Evolutionary conservation across 2,329 filamentous ascomycete species (phyloP), one percentile per base, ranked within the genome.

Genomic region (Fusarium sororula): DNA sequence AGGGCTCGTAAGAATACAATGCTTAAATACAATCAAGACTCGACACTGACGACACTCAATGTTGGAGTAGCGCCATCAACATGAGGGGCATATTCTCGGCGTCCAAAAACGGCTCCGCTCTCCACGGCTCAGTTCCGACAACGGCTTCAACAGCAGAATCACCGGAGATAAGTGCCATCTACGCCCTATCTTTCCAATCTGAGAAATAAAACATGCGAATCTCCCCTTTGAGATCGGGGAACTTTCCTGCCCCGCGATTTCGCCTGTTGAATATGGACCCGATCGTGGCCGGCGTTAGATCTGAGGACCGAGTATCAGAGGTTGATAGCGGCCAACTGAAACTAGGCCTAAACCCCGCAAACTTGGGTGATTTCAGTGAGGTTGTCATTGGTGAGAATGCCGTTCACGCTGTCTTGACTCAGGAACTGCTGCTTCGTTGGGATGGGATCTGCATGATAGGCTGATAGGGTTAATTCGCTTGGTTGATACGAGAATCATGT

Each of bases 41-140:
- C 12, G 5, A 50, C 4, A 24, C n/a, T 63, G 56, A 35, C 59
- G 20, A 51, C 22, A 30, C 3, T 6, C 26, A 26, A 12, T 39
- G 24, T 37, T 42, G 38, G 47, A 45, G 39, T 28, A 60, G 37
- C 53, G 44, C 28, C 28, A 41, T 53, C 28, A 20, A 6, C 17
- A 28, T 38, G 51, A 41, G 38, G 47, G 42, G 26, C 20, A 20
- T 26, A 35, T n/a, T 12, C 30, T 69, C 72, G 72, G 72, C 51
- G 55, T 60, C 35, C 57, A 74, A 61, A 74, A 58, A 63, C 24
- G 24, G 11, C 53, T 60, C 71, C 68, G 72, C 41, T 48, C 35
- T 30, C 18, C 24, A 32, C 55, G 56, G 53, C 39, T 17, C 41
- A 18, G 26, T 35, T 70, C 59, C 67, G 66, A 70, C 42, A 55